A percentile compares a stretch with the other conserved stretches of the same genome.
These are phyloP conservation scores for Penicillium hordei DNA, from an alignment of 2,329 filamentous ascomycete genomes.

Conservation along the genomic window DNA sequence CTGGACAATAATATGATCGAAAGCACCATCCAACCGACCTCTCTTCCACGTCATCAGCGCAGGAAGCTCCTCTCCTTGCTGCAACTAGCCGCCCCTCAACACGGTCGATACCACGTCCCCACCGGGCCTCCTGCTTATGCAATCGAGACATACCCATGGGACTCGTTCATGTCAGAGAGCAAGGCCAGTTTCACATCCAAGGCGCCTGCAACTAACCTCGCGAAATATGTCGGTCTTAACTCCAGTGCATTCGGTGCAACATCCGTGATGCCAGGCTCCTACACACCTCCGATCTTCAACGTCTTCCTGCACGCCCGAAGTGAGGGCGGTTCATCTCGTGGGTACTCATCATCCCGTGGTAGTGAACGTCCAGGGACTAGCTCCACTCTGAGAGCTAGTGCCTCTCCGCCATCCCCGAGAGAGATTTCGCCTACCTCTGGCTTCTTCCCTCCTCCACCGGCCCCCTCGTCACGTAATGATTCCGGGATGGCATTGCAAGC, in stretches of 20 bases:
- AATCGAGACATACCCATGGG: conserved; percentile 86
- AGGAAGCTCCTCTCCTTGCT: conserved; percentile 85
- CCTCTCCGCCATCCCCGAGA: conserved; percentile 58
- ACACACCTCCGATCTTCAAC: conserved; percentile 76
- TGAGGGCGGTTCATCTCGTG: conserved; percentile 53
- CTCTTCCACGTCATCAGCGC: conserved; percentile 82
- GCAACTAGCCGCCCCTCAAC: conserved; percentile 86
- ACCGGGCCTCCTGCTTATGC: conserved; percentile 91
- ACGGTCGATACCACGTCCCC: conserved; percentile 79
- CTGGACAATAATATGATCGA: conserved; percentile 89
- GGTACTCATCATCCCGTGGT: conserved; percentile 42
- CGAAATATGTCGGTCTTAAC: conserved; percentile 84
- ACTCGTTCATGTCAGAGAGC: conserved; percentile 86
- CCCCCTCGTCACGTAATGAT: conserved; percentile 83
- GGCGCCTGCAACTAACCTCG: conserved; percentile 68
- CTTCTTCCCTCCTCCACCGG: conserved; percentile 74
- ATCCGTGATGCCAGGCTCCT: conserved; percentile 52
- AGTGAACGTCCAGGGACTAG: conserved; percentile 75
- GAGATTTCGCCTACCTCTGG: conserved; percentile 72
- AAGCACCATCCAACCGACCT: conserved; percentile 72
- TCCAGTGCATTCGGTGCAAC: conserved; percentile 79
- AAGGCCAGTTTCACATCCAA: conserved; percentile 73
- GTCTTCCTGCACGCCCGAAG: conserved; percentile 77
- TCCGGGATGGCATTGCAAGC: conserved; percentile 85
- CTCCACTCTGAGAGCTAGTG: conserved; percentile 51